phyloP scores from a whole-genome alignment of 306 rosid species.

The Carpinus fangiana region DNA sequence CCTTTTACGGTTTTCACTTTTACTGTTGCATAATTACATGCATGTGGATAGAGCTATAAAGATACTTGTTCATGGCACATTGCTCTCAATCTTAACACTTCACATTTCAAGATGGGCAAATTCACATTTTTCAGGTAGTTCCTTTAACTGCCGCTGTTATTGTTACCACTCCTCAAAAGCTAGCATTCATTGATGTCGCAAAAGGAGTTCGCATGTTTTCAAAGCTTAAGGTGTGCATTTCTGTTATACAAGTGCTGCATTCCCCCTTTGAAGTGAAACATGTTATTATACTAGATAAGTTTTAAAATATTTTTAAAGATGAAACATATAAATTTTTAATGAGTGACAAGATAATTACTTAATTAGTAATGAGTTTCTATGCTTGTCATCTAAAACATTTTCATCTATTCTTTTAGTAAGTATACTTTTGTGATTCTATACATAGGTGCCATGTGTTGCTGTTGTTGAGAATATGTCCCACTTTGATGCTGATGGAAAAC shows the following conservation, averaged over 20 bases:
- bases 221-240: conserved; percentile 78
- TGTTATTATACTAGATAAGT: background rate
- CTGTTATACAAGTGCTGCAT: conserved; percentile 12
- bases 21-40: background rate
- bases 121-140: conserved; percentile 58
- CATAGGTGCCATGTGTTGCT: conserved; percentile 95
- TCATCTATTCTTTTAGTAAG: background rate
- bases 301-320: background rate
- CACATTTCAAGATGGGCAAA: conserved; percentile 31
- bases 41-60: background rate
- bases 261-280: conserved; percentile 5
- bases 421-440: conserved; percentile 12
- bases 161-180: conserved; percentile 96
- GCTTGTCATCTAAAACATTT: conserved; percentile 23
- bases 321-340: background rate
- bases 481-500: conserved; percentile 95
- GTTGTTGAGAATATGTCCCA: conserved; percentile 98
- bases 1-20: background rate
- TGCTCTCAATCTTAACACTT: conserved; percentile 8
- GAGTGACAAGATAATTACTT: conserved; percentile 2
- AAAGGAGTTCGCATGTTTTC: conserved; percentile 99
- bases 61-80: background rate
- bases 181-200: conserved; percentile 94
- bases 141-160: conserved; percentile 96
- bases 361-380: conserved; percentile 11